A percentile compares a stretch with the other conserved stretches of the same genome.
These are phyloP conservation scores for Podospora pseudopauciseta DNA, from an alignment of 495 filamentous ascomycete genomes.

Conservation along the genomic window DNA sequence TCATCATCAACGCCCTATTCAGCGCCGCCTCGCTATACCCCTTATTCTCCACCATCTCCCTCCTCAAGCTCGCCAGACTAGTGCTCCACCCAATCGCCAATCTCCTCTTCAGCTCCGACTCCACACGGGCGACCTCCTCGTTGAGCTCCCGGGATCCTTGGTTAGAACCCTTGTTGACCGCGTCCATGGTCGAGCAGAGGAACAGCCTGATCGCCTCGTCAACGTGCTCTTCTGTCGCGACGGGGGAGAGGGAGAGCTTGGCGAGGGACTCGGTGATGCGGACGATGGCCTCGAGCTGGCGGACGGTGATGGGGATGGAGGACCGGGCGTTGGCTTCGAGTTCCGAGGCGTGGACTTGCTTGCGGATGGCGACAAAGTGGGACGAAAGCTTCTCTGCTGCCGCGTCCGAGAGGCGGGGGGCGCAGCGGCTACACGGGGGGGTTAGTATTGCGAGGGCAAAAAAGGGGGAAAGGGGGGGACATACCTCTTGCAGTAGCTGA, in stretches of 20 bases:
- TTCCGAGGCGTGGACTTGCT: conserved; percentile 89
- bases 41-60: conserved; percentile 85
- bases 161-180: conserved; percentile 81
- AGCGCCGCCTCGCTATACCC: conserved; percentile 84
- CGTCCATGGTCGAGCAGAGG: conserved; percentile 96
- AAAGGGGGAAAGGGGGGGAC: conserved; percentile 30
- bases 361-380: conserved; percentile 94
- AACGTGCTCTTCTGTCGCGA: conserved; percentile 87
- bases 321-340: conserved; percentile 81
- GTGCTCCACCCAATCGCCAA: conserved; percentile 95
- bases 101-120: conserved; percentile 83
- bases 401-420: conserved; percentile 85
- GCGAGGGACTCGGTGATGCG: conserved; percentile 96
- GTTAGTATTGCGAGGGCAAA: conserved; percentile 33
- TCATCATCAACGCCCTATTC: conserved; percentile 74
- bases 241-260: conserved; percentile 78
- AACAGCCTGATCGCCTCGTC: conserved; percentile 98
- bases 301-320: conserved; percentile 94
- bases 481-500: conserved; percentile 94
- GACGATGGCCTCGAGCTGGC: conserved; percentile 94
- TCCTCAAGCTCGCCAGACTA: conserved; percentile 75
- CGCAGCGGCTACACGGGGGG: conserved; percentile 63
- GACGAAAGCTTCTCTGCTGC: conserved; percentile 95
- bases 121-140: conserved; percentile 82
- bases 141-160: conserved; percentile 81